These are phyloP conservation scores for Trypanosoma melophagium DNA, from an alignment of 208 protist species.

Conservation along the genomic window DNA sequence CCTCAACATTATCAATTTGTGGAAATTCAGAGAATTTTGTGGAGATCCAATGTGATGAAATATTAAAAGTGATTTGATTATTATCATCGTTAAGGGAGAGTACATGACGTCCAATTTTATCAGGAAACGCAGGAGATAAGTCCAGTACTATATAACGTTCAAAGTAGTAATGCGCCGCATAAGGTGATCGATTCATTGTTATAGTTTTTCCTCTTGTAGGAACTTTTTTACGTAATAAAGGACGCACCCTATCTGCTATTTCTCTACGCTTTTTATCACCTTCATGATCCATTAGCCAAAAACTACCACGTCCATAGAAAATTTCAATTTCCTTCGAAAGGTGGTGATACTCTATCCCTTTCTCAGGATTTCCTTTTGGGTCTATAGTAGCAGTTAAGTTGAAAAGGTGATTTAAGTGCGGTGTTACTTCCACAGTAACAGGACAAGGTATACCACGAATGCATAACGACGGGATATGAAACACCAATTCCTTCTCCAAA, in stretches of 20 bases:
- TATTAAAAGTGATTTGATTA: not conserved
- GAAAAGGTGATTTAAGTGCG: not conserved
- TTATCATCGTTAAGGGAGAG: not conserved
- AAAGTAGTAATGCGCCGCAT: not conserved
- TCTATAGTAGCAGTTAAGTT: not conserved
- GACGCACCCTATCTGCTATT: not conserved
- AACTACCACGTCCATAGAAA: slow-evolving; percentile 5
- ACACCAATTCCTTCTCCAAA: slow-evolving; percentile 1
- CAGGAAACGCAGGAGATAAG: not conserved
- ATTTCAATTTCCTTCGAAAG: slow-evolving; percentile 6
- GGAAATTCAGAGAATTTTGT: not conserved
- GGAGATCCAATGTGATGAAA: slow-evolving; percentile 6
- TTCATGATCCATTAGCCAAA: not conserved
- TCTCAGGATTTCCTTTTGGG: not conserved
- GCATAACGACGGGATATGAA: not conserved
- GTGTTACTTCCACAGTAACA: not conserved
- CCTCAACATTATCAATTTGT: not conserved
- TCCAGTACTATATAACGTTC: not conserved
- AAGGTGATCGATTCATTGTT: not conserved
- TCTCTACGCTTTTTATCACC: not conserved
- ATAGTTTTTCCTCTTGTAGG: not conserved
- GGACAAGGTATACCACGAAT: slow-evolving; percentile 5
- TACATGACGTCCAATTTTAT: not conserved
- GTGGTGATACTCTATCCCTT: not conserved
- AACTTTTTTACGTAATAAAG: not conserved